phyloP scores from a whole-genome alignment of 2,329 filamentous ascomycete species.

The Fusarium globosum region DNA sequence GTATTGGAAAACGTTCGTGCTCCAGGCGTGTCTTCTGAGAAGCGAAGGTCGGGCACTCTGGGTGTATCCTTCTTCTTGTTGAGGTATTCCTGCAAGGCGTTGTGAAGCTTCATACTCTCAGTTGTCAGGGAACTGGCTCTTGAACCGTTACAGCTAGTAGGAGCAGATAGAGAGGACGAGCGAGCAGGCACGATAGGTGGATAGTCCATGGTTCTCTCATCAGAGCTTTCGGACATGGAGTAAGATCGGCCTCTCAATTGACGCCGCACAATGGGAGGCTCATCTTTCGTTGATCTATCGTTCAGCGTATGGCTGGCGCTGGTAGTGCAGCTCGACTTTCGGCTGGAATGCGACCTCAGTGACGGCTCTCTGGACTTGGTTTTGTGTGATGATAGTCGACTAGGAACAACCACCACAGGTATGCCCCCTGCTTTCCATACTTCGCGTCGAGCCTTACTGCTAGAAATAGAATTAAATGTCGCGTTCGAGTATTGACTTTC shows the following conservation, averaged over 20 bases:
- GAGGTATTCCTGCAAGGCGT: constrained; percentile 51
- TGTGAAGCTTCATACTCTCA: constrained; percentile 68
- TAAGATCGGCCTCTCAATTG: constrained; percentile 54
- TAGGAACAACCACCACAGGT: constrained; percentile 71
- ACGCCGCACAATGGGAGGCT: constrained; percentile 56
- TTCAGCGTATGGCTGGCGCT: constrained; percentile 63
- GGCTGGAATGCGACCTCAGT: constrained; percentile 70
- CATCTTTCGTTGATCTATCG: constrained; percentile 56
- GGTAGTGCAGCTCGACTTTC: constrained; percentile 63
- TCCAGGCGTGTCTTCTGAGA: constrained; percentile 19
- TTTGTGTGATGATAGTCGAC: constrained; percentile 65
- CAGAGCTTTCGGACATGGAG: constrained; percentile 62
- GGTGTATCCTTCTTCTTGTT: constrained; percentile 27
- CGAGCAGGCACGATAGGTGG: constrained; percentile 67
- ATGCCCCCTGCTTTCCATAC: constrained; percentile 70
- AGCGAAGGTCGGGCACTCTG: constrained; percentile 25
- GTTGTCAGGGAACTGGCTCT: constrained; percentile 66
- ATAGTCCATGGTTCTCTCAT: constrained; percentile 69
- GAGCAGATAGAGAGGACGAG: constrained; percentile 71
- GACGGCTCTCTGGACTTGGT: constrained; percentile 66
- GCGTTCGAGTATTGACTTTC: constrained; percentile 63
- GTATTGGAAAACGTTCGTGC: constrained; percentile 20
- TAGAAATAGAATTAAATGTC: constrained; percentile 63
- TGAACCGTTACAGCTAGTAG: constrained; percentile 68
- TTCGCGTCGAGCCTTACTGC: constrained; percentile 66